Percentiles rank a stretch among this genome's conserved stretches.
These are phyloP conservation scores for Macrophomina pseudophaseolina DNA, from an alignment of 2,329 filamentous ascomycete genomes.

Conservation along the genomic window DNA sequence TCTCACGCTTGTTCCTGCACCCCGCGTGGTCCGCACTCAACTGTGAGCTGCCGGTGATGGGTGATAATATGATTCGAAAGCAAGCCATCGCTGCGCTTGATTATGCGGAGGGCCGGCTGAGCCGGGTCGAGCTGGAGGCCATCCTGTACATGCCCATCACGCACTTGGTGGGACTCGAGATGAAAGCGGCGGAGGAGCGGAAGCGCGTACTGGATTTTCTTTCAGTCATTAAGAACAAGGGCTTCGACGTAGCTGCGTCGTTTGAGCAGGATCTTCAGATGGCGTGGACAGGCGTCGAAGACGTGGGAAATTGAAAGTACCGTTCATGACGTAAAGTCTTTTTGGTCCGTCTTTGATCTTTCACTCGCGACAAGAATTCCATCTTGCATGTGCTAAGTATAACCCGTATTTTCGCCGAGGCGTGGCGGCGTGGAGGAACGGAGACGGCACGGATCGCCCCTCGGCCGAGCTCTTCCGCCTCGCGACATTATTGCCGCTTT, in stretches of 20 bases:
- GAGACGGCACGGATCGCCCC: not conserved
- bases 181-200: slow-evolving; percentile 21
- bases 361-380: not conserved
- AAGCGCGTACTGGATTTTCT: slow-evolving; percentile 23
- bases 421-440: not conserved
- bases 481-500: too few relatives aligned
- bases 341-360: not conserved
- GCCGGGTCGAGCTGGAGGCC: slow-evolving; percentile 18
- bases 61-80: slow-evolving; percentile 25
- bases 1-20: slow-evolving; percentile 22
- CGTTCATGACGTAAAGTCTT: not conserved
- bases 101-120: slow-evolving; percentile 21
- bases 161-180: slow-evolving; percentile 20
- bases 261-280: slow-evolving; percentile 18
- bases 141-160: slow-evolving; percentile 23
- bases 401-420: not conserved
- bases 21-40: slow-evolving; percentile 22
- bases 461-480: not conserved
- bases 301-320: not conserved
- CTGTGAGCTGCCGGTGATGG: slow-evolving; percentile 21
- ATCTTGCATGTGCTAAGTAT: not conserved
- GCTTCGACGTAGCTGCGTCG: slow-evolving; percentile 13
- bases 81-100: slow-evolving; percentile 22
- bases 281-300: slow-evolving; percentile 1
- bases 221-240: slow-evolving; percentile 17